Percentiles rank a stretch among this genome's conserved stretches.
Conservation (phyloP, 2,329 filamentous ascomycete genomes). For the Rutstroemia sydowiana region DNA sequence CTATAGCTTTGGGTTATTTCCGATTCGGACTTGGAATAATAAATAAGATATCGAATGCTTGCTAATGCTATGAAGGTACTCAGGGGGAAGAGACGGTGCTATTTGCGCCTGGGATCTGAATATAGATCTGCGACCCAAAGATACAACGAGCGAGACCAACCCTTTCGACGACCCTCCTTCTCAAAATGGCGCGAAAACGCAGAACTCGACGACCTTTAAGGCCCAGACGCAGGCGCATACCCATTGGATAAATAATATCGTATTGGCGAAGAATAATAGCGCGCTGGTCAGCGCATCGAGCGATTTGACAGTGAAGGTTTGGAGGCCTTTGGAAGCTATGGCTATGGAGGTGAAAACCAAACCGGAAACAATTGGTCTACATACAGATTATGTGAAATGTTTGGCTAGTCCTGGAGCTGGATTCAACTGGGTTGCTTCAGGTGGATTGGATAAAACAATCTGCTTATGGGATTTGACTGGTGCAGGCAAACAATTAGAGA, state of each 20-base stretch:
- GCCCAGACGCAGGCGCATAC: slow-evolving; percentile 63
- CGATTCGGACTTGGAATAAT: background rate
- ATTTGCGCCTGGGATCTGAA: slow-evolving; percentile 94
- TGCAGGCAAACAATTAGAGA: slow-evolving; percentile 76
- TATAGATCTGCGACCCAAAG: slow-evolving; percentile 48
- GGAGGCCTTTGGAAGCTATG: slow-evolving; percentile 74
- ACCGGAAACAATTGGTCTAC: slow-evolving; percentile 77
- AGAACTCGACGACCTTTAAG: slow-evolving; percentile 49
- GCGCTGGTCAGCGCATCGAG: slow-evolving; percentile 66
- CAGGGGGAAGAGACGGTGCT: slow-evolving; percentile 87
- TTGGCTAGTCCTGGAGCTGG: slow-evolving; percentile 68
- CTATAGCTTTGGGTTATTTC: background rate
- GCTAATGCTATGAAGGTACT: slow-evolving; percentile 57
- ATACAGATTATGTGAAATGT: slow-evolving; percentile 95
- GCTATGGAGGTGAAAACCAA: slow-evolving; percentile 51
- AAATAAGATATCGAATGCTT: background rate
- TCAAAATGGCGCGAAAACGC: slow-evolving; percentile 33
- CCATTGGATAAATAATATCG: slow-evolving; percentile 72
- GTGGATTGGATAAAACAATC: slow-evolving; percentile 86
- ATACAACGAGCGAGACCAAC: slow-evolving; percentile 18
- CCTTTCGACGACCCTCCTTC: slow-evolving; percentile 27
- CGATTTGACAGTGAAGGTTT: slow-evolving; percentile 66
- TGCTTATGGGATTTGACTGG: slow-evolving; percentile 90
- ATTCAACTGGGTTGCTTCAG: slow-evolving; percentile 84
- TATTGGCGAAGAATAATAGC: slow-evolving; percentile 56